A percentile compares a stretch with the other conserved stretches of the same genome.
phyloP scores from a whole-genome alignment of 2,329 filamentous ascomycete species.

The Septoria linicola region DNA sequence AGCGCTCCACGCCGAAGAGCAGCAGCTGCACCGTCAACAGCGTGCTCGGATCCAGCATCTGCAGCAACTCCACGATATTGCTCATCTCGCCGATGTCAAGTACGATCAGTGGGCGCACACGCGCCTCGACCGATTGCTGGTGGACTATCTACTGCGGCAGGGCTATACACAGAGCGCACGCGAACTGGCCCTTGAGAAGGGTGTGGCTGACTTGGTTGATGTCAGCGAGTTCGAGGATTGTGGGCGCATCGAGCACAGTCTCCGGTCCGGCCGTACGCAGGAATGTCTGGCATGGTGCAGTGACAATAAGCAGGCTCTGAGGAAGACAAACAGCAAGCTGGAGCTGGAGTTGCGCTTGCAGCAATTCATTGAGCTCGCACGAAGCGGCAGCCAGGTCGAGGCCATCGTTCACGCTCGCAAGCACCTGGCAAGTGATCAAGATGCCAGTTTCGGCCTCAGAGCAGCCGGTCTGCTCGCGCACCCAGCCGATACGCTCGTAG shows the following conservation, averaged over 20 bases:
- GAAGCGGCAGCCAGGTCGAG: conserved; percentile 69
- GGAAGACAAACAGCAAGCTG: conserved; percentile 82
- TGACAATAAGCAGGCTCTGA: conserved; percentile 88
- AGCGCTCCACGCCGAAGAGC: conserved; percentile 74
- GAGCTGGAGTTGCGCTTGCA: conserved; percentile 93
- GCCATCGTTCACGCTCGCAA: conserved; percentile 81
- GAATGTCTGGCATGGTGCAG: conserved; percentile 87
- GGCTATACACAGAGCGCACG: conserved; percentile 78
- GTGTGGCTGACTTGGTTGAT: conserved; percentile 80
- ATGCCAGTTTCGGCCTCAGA: conserved; percentile 66
- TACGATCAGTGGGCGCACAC: conserved; percentile 88
- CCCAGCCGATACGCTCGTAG: conserved; percentile 58
- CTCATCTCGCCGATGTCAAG: conserved; percentile 82
- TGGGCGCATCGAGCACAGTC: conserved; percentile 70
- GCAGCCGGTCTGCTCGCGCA: conserved; percentile 82
- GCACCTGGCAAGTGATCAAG: conserved; percentile 69
- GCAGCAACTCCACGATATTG: conserved; percentile 74
- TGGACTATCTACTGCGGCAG: conserved; percentile 86
- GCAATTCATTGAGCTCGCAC: conserved; percentile 89
- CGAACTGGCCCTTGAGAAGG: conserved; percentile 70
- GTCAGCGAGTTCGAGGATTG: conserved; percentile 83
- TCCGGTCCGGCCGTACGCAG: conserved; percentile 66
- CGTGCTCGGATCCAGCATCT: conserved; percentile 77
- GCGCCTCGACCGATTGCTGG: conserved; percentile 77
- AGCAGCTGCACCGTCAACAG: conserved; percentile 70